Conservation (phyloP, 805 yeast species). For the Cyberlindnera euphorbiiphila region DNA sequence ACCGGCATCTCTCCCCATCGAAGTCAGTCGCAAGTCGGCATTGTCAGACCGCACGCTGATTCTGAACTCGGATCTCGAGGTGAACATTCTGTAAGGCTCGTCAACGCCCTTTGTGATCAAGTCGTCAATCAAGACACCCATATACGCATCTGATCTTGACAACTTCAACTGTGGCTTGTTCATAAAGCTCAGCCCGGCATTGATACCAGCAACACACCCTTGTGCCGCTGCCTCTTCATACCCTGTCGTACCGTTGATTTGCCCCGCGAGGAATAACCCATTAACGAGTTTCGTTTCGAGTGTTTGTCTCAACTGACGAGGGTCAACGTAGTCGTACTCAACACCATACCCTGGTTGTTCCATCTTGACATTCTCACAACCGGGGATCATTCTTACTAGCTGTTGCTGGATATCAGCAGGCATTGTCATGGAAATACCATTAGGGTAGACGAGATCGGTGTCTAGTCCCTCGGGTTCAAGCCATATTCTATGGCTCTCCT, state of each 20-base stretch:
- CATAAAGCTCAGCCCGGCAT: slow-evolving; percentile 67
- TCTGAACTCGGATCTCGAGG: slow-evolving; percentile 92
- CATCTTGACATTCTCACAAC: slow-evolving; percentile 85
- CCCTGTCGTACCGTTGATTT: slow-evolving; percentile 97
- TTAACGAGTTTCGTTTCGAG: slow-evolving; percentile 75
- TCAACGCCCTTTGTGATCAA: slow-evolving; percentile 91
- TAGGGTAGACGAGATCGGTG: slow-evolving; percentile 87
- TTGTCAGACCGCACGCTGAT: slow-evolving; percentile 89
- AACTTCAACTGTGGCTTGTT: slow-evolving; percentile 46
- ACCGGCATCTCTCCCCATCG: slow-evolving; percentile 60
- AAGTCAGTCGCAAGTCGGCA: slow-evolving; percentile 84
- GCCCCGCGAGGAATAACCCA: slow-evolving; percentile 91
- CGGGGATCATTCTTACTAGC: slow-evolving; percentile 75
- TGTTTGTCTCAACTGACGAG: slow-evolving; percentile 74
- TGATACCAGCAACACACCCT: slow-evolving; percentile 92
- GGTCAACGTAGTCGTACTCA: slow-evolving; percentile 94
- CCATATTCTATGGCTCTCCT: slow-evolving; percentile 81
- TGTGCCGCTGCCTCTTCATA: slow-evolving; percentile 99
- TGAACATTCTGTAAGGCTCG: slow-evolving; percentile 98
- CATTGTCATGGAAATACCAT: slow-evolving; percentile 94
- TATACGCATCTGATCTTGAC: slow-evolving; percentile 78
- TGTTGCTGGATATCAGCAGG: slow-evolving; percentile 86
- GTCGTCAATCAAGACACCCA: slow-evolving; percentile 93
- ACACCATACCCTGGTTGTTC: slow-evolving; percentile 98
- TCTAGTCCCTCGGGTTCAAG: slow-evolving; percentile 94